Evolutionary conservation across 139 green algal genomes (phyloP), one percentile per base, ranked within the genome.

Genomic region (Picochlorum sp.): DNA sequence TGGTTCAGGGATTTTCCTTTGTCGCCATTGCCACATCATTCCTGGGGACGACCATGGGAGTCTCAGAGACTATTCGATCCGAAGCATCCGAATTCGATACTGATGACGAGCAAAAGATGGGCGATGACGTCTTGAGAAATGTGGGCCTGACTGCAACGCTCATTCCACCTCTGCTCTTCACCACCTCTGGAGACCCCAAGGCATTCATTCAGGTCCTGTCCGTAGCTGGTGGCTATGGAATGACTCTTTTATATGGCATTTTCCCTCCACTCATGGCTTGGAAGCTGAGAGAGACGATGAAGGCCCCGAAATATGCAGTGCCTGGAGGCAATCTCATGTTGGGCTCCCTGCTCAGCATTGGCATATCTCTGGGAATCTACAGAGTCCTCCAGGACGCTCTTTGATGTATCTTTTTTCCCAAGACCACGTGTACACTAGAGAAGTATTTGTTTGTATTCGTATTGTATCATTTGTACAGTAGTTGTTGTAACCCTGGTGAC

Each of bases 241-340:
- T 88, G 73, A 89, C 82, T 1, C 16, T 68, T 6, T 69, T 92
- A 9, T 92, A 85, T 65, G 85, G 84, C 0, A 23, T 91, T 0
- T 23, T 90, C 30, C 84, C 84, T 0, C 82, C 84, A 2, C 41
- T 87, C 0, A 91, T 91, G 84, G 76, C 73, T 7, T 79, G 70
- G 72, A 45, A 47, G 10, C 50, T 85, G 59, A 62, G 71, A n/a
- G 24, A 54, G n/a, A 54, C 13, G 4, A 63, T 64, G 49, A 47
- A 57, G 31, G 37, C 16, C 31, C 26, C 30, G 15, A 28, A 24
- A 15, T 3, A 20, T 45, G 11, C 13, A 5, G 18, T 30, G 4
- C 47, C 49, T 18, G 47, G 47, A 54, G 47, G 47, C 20, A 69
- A 44, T 5, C 75, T 71, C 1, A 41, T 60, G 45, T 23, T 38